These are phyloP conservation scores for Onygena corvina DNA, from an alignment of 2,329 filamentous ascomycete genomes.

Conservation along the genomic window DNA sequence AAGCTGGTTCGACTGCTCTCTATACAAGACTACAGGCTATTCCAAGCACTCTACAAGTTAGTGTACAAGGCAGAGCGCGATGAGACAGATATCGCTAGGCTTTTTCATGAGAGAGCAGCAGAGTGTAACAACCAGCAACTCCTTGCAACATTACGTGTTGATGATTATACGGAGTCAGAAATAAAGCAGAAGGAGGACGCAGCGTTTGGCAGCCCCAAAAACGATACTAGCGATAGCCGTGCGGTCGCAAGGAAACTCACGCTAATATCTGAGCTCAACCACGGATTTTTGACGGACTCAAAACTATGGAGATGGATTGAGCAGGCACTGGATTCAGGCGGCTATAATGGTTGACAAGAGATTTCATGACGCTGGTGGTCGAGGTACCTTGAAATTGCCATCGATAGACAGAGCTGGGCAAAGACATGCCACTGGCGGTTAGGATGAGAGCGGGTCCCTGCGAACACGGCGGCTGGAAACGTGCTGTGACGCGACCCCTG, in stretches of 20 bases:
- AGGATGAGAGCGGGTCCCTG: too few species aligned
- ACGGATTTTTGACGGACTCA: slow-evolving; percentile 4
- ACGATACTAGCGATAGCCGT: neutral
- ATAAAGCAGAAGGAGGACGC: too few species aligned
- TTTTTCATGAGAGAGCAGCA: neutral
- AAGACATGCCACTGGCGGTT: too few species aligned
- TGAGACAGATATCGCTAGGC: neutral
- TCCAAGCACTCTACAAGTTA: slow-evolving; percentile 15
- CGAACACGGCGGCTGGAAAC: too few species aligned
- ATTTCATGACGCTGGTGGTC: too few species aligned
- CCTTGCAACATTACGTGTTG: slow-evolving; percentile 6
- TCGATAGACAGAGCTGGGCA: too few species aligned
- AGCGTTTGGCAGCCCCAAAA: too few species aligned
- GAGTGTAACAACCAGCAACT: slow-evolving; percentile 3
- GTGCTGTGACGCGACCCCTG: too few species aligned
- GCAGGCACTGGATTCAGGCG: neutral
- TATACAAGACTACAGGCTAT: slow-evolving; percentile 15
- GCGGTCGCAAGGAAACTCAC: slow-evolving; percentile 7
- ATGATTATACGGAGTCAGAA: slow-evolving; percentile 2
- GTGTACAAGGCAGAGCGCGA: neutral
- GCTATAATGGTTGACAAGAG: too few species aligned
- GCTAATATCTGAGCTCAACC: slow-evolving; percentile 5
- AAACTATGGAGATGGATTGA: slow-evolving; percentile 9
- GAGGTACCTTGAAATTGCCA: too few species aligned
- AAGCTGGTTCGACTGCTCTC: slow-evolving; percentile 18